Base-by-base conservation (phyloP, 2,329 filamentous ascomycete genomes). In the Diplodia scrobiculata region DNA sequence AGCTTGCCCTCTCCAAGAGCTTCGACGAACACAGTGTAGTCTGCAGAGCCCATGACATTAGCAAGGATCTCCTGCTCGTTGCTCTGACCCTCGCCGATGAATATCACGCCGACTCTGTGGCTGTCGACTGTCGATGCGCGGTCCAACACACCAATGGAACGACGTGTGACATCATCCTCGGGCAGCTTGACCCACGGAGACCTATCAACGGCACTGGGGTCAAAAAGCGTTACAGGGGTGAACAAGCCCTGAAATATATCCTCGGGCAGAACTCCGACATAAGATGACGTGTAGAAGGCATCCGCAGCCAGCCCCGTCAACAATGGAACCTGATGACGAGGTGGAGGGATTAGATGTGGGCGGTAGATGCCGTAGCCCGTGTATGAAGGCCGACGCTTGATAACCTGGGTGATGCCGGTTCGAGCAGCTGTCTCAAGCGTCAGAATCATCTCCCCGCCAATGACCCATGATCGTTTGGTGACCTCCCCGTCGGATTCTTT, bases 21-120 rank as follows among this genome's bases (percentile, higher is more conserved):
- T 67, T 89, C 87, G 27, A 99, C 80, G 72, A 99, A 96, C 51
- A 91, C 86, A 10, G 91, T 88, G 73, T 97, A 99, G 73, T 97
- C 93, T 52, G 87, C 86, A 69, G 92, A 96, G 29, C 95, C 95
- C 34, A 87, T 88, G 3, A 91, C 87, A 70, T 99, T 99, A 71
- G 90, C 86, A 32, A 99, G 84, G 41, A 98, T 97, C 66, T 96
- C 91, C 0, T 83, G 81, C 76, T 98, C 95, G 1, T 88, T 80
- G 0, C 86, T 91, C 78, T 99, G 95, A 6, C 90, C 89, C 72
- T 96, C 89, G 64, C 90, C 92, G 69, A 98, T 89, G 77, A 97
- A 99, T 48, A 99, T 88, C 25, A 99, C 90, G 17, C 95, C 95
- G 50, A 97, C 90, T 78, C 97, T 97, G 82, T 98, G 92, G 6